Evolutionary conservation across 2,329 filamentous ascomycete genomes (phyloP), one percentile per base, ranked within the genome.

Genomic region (Trichophyton mentagrophytes): DNA sequence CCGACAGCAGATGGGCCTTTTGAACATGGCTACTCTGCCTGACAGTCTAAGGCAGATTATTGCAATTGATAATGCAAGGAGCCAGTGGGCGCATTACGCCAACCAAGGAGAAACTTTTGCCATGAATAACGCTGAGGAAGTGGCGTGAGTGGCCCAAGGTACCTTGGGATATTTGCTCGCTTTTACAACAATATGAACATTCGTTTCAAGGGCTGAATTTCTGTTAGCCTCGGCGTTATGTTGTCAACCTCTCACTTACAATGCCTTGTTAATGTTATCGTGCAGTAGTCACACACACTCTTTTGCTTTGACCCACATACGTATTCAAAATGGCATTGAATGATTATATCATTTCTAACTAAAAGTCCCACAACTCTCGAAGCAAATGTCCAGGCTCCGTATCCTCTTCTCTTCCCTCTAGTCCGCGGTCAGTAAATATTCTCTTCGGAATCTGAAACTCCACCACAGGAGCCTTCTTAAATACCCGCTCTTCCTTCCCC

Each of bases 401-500:
- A 64, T 76, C 74, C 49, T 69, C 63, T 1, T 73, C 73, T 27
- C 76, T 73, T 60, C 76, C 73, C 57, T 69, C 69, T 63, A 76
- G 62, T 63, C 74, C 61, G 4, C 74, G 69, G 65, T 75, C 72
- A 0, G 74, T 75, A 60, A 95, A 87, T 46, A 96, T 87, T 66
- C 80, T 84, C 77, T 93, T 93, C 6, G 92, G 91, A 64, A 99
- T 96, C 73, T 93, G 89, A 73, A 88, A 96, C 73, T 97, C 93
- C 58, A 97, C 85, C 11, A 93, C 90, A 0, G 92, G 91, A 4
- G 84, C 78, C 72, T 92, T 96, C 76, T 87, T 95, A 64, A 96
- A 78, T 49, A 89, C 84, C 74, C 92, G 95, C 62, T 81, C 79
- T 61, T 74, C 74, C 2, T 65, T 67, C 0, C 74, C 74, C 64